Evolutionary conservation across 2,329 filamentous ascomycete genomes (phyloP).

Genomic region (Rosellinia necatrix): DNA sequence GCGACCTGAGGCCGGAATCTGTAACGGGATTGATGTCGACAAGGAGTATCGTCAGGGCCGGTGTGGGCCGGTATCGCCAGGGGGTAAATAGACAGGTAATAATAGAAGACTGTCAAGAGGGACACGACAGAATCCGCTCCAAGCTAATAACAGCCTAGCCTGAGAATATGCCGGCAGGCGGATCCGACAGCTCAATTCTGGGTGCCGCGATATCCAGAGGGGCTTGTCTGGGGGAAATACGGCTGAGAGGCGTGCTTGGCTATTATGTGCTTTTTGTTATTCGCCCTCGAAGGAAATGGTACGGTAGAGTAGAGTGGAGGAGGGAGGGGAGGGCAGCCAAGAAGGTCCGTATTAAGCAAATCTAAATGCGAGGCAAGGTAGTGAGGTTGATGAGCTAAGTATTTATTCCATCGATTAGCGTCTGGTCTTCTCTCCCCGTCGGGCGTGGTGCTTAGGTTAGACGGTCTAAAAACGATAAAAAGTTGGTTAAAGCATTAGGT

Average conservation of each 20-base stretch:
- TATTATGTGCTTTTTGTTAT: too few relatives aligned
- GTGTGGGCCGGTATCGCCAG: neutral
- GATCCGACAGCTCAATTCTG: neutral
- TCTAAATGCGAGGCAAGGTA: neutral
- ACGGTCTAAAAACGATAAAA: too few relatives aligned
- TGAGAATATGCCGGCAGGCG: neutral
- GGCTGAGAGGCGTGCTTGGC: too few relatives aligned
- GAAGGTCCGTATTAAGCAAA: neutral
- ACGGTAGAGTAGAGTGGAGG: neutral
- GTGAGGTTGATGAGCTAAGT: neutral
- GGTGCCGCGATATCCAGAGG: slow-evolving; percentile 4
- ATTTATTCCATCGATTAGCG: too few relatives aligned
- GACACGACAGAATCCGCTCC: neutral
- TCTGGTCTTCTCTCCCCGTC: too few relatives aligned
- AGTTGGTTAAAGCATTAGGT: too few relatives aligned
- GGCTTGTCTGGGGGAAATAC: too few relatives aligned
- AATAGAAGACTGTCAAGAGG: neutral
- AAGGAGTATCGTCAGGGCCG: neutral
- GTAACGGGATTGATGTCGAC: slow-evolving; percentile 5
- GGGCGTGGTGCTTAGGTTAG: too few relatives aligned
- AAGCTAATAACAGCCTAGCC: slow-evolving; percentile 1
- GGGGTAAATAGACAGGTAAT: neutral
- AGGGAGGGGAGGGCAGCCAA: too few relatives aligned
- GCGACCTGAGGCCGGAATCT: slow-evolving; percentile 20
- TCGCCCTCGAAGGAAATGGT: neutral